Evolutionary conservation across 2,329 filamentous ascomycete species (phyloP), one percentile per base, ranked within the genome.

Genomic region (Alternaria novae-zelandiae): DNA sequence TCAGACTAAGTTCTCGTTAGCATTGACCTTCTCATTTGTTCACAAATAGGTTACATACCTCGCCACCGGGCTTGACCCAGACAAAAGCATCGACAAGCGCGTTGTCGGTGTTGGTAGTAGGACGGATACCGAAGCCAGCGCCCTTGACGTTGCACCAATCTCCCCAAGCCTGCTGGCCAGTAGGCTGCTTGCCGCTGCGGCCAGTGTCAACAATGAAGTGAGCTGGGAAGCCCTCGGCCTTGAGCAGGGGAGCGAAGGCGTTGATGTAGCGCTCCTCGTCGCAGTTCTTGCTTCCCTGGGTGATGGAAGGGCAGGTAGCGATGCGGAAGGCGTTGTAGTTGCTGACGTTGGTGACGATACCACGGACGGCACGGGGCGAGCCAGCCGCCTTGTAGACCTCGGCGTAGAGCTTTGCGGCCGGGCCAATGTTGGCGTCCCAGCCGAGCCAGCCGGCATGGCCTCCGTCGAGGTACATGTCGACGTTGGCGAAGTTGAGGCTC

Each of bases 91-190:
- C 90, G 32, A 86, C 82, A 17, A 89, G 81, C 2, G 79, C 74
- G 66, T 88, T 84, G 13, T 86, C 87, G 9, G 89, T 91, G 73
- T 87, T 82, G n/a, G 87, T 83, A 4, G 86, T 86, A 2, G 89
- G 88, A n/a, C 88, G 85, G n/a, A 79, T 78, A 63, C 89, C 90
- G 65, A 90, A 91, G 8, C 89, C 89, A 61, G 88, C 86, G 30
- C 85, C 86, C 51, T 82, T 84, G 64, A 89, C 83, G 73, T 90
- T 91, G 82, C 89, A 91, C 89, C 89, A 91, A 74, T 91, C 84
- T 45, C 88, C 89, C 87, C 88, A 90, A 26, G 77, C 77, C 60
- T 81, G 78, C 74, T 87, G 86, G 5, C 78, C 74, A 20, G 86
- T 88, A 41, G 86, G 86, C 77, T 90, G 88, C 57, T 87, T 87